Evolutionary conservation across 768 basidiomycete species (phyloP), one percentile per base, ranked within the genome.

Genomic region (Asterophora lycoperdoides): DNA sequence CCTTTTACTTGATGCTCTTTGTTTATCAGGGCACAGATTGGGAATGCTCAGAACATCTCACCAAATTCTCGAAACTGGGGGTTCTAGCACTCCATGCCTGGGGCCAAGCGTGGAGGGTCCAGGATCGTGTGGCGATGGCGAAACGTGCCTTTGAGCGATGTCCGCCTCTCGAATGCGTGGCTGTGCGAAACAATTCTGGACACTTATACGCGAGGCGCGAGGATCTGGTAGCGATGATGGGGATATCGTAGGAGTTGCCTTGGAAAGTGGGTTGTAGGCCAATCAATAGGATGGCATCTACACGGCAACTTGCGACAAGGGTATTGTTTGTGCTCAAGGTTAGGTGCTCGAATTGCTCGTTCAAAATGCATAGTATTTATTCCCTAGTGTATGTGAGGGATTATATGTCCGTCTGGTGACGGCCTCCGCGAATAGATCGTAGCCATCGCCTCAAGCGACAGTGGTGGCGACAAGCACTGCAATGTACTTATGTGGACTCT

Each of bases 161-260:
- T 11, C 46, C 49, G 17, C 47, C 51, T 8, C 52, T 58, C 38
- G 46, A 36, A 14, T 51, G 39, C 40, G 29, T 58, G 20, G 51
- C 28, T 5, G 19, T 56, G 20, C 37, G 32, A 18, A 41, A 49
- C 13, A 37, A 38, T 1, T n/a, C 20, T 9, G 19, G 28, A 6
- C 28, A 30, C n/a, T 49, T 42, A 18, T 54, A 49, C 11, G 42
- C 41, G n/a, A 49, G 45, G 26, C 53, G 42, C 5, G 35, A 43
- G 43, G 45, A 29, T 11, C 18, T 3, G 23, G 30, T 48, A 9
- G 33, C 39, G 23, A 23, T 14, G 47, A 46, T 2, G 8, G 30
- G 35, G 46, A 51, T 4, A 33, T 46, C 11, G 9, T 38, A 11
- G 38, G 32, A 20, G 15, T 26, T n/a, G 10, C 44, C 11, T 32